phyloP scores from a whole-genome alignment of 2,329 filamentous ascomycete species.

The Cladosporium sp. region DNA sequence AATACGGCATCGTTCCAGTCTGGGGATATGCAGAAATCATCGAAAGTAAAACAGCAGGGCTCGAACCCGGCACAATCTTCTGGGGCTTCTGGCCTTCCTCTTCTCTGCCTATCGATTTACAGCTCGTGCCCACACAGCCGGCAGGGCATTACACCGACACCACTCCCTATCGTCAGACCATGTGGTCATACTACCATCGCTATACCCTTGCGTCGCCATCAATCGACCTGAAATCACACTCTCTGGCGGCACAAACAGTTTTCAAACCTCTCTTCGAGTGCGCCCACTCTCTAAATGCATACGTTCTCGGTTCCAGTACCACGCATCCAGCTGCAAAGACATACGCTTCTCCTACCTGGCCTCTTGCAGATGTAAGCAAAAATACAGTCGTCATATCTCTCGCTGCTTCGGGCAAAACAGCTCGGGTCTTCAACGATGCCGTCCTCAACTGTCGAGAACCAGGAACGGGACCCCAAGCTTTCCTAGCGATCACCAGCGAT shows the following conservation, averaged over 20 bases:
- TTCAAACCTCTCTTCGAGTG: conserved; percentile 16
- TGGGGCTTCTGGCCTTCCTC: conserved; percentile 45
- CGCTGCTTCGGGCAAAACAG: conserved; percentile 18
- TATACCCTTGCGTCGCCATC: conserved; percentile 24
- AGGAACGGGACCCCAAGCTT: conserved; percentile 6
- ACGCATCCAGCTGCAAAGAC: conserved; percentile 14
- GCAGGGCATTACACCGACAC: conserved; percentile 37
- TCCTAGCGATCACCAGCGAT: conserved; percentile 16
- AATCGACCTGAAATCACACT: background rate
- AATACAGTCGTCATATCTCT: conserved; percentile 14
- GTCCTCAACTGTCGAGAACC: conserved; percentile 9
- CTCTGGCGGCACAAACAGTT: conserved; percentile 10
- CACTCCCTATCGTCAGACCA: conserved; percentile 32
- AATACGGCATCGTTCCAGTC: conserved; percentile 46
- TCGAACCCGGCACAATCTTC: conserved; percentile 34
- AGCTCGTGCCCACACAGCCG: conserved; percentile 25
- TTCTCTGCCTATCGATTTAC: conserved; percentile 35
- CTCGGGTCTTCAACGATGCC: conserved; percentile 15
- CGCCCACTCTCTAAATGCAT: conserved; percentile 15
- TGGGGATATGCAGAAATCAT: conserved; percentile 47
- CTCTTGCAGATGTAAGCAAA: conserved; percentile 14
- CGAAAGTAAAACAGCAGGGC: conserved; percentile 36
- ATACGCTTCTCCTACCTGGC: background rate
- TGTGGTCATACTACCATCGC: conserved; percentile 46
- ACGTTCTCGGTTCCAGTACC: conserved; percentile 12